Percentiles rank a stretch among this genome's conserved stretches.
These are phyloP conservation scores for Thermochaetoides thermophila DNA, from an alignment of 495 filamentous ascomycete genomes.

Conservation along the genomic window DNA sequence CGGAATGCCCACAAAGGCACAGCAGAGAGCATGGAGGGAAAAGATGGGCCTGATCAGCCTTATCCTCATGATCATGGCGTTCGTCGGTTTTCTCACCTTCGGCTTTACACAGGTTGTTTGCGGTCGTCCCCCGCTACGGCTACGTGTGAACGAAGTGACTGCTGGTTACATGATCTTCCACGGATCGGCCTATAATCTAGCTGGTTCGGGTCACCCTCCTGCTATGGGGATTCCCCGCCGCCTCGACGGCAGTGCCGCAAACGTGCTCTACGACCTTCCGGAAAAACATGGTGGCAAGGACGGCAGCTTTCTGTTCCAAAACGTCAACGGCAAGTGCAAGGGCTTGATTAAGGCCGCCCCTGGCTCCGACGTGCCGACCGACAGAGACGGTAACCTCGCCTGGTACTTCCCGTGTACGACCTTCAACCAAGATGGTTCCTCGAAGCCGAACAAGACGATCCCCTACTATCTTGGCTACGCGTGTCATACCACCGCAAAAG, in stretches of 20 bases:
- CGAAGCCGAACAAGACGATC: slow-evolving; percentile 53
- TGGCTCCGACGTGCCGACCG: slow-evolving; percentile 64
- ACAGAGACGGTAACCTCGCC: slow-evolving; percentile 57
- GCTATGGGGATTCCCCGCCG: slow-evolving; percentile 58
- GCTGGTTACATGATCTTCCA: slow-evolving; percentile 91
- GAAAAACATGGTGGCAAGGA: slow-evolving; percentile 72
- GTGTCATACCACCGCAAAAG: slow-evolving; percentile 65
- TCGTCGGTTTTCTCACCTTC: slow-evolving; percentile 94
- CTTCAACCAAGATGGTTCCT: slow-evolving; percentile 89
- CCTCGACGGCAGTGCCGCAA: slow-evolving; percentile 32
- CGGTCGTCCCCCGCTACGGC: slow-evolving; percentile 44
- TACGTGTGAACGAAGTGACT: slow-evolving; percentile 70
- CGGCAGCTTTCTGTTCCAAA: slow-evolving; percentile 94
- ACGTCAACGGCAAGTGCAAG: slow-evolving; percentile 97
- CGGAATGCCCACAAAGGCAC: slow-evolving; percentile 73
- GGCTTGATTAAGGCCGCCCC: slow-evolving; percentile 59
- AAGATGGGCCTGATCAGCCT: slow-evolving; percentile 96
- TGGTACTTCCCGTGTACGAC: slow-evolving; percentile 95
- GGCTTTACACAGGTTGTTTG: slow-evolving; percentile 89
- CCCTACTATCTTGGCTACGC: slow-evolving; percentile 67
- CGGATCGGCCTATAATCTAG: slow-evolving; percentile 71
- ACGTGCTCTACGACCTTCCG: slow-evolving; percentile 76
- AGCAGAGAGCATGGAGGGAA: slow-evolving; percentile 91
- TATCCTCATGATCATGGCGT: slow-evolving; percentile 71
- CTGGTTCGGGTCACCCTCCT: slow-evolving; percentile 54